These are phyloP conservation scores for Laetiporus sulphureus DNA, from an alignment of 1,284 basidiomycete genomes.

Conservation along the genomic window DNA sequence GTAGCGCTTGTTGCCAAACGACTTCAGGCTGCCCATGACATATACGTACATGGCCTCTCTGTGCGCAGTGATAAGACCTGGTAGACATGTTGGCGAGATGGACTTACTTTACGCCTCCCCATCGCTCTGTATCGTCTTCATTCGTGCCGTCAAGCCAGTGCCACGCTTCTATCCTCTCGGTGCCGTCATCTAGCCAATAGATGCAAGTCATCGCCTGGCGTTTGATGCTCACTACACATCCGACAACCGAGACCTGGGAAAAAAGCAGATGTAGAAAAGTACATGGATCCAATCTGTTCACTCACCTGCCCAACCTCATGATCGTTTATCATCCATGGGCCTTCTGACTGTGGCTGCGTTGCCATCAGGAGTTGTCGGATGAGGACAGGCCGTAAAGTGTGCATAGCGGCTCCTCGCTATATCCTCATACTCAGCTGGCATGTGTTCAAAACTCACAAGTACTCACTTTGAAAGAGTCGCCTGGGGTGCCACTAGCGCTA, in stretches of 20 bases:
- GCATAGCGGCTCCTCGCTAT: conserved; percentile 30
- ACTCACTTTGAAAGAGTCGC: too few relatives aligned
- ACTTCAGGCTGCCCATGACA: conserved; percentile 88
- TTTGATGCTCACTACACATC: conserved; percentile 66
- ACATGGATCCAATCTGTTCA: conserved; percentile 4
- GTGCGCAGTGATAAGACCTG: too few relatives aligned
- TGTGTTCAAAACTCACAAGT: too few relatives aligned
- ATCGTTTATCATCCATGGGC: conserved; percentile 82
- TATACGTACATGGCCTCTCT: conserved; percentile 80
- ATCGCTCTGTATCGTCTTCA: conserved; percentile 43
- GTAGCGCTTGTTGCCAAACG: conserved; percentile 79
- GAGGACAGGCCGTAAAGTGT: conserved; percentile 82
- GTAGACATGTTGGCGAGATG: too few relatives aligned
- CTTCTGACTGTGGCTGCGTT: conserved; percentile 79
- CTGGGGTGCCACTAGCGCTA: conserved; percentile 37
- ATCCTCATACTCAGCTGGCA: too few relatives aligned
- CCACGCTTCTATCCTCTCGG: conserved; percentile 82
- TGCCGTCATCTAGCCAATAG: conserved; percentile 86
- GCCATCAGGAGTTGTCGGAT: conserved; percentile 77
- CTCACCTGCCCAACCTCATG: conserved; percentile 76
- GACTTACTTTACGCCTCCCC: conserved; percentile 42
- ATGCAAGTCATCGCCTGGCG: conserved; percentile 78
- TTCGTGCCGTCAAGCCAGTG: conserved; percentile 77
- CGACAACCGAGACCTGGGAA: conserved; percentile 72
- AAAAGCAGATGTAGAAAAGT: background rate